Percentiles rank a stretch among this genome's conserved stretches.
Conservation (phyloP, 306 rosid species). For the Inga oerstediana region DNA sequence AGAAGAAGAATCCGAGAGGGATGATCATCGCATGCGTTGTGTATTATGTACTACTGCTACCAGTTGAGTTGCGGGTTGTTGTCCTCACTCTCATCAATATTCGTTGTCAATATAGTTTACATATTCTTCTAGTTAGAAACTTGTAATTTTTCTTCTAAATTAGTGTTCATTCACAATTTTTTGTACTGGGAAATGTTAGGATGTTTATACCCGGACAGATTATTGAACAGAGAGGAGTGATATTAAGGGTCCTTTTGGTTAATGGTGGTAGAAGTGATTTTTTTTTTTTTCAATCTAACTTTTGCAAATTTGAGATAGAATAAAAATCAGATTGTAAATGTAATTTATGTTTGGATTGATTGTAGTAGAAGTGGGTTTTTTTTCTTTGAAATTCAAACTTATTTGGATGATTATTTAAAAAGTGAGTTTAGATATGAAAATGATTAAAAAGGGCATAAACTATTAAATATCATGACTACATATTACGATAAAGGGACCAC, state of each 20-base stretch:
- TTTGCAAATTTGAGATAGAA: no score
- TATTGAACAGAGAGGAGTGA: background rate
- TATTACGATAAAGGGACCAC: no score
- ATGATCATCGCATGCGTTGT: constrained; percentile 81
- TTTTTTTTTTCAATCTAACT: no score
- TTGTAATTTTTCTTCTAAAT: background rate
- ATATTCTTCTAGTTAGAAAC: background rate
- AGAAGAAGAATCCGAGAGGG: constrained; percentile 46
- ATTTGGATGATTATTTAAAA: no score
- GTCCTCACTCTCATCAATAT: constrained; percentile 7
- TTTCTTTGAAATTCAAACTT: no score
- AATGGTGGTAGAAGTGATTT: no score
- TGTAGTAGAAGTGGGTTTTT: no score
- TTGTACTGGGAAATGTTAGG: background rate
- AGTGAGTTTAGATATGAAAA: no score
- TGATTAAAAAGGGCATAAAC: no score
- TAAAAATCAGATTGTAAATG: no score
- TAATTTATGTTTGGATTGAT: no score
- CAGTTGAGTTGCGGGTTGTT: constrained; percentile 41
- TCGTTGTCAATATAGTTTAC: constrained; percentile 22
- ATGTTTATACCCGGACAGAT: background rate
- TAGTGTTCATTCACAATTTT: background rate
- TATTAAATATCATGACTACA: no score
- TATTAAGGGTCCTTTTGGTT: background rate
- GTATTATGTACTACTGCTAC: constrained; percentile 94